Base-by-base conservation (phyloP, 306 rosid species). In the Acacia melanoxylon region DNA sequence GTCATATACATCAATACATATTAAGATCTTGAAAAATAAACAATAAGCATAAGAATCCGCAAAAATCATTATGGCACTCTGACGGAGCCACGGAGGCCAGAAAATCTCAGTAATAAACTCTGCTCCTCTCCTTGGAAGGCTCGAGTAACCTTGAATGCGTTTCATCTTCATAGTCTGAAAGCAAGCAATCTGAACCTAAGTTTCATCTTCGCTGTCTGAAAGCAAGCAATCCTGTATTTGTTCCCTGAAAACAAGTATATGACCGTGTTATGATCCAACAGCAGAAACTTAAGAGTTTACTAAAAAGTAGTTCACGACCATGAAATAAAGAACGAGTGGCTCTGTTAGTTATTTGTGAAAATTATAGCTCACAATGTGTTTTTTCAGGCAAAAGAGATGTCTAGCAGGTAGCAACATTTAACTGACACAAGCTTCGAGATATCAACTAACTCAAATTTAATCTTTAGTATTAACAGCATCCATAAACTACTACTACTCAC, bases 161-260 rank as follows among this genome's bases (percentile, higher is more conserved):
- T 80, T 93, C 93, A 68, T 83, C 92, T 86, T 91, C 95, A 75
- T 80, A 69, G 78, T 95, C 94, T 25, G 95, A 90, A 77, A 95
- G n/a, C 25, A 51, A 65, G 35, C 67, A 61, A 11, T 61, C 67
- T 61, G 33, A 49, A 65, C 61, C 83, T 86, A 90, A 8, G 86
- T 84, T 83, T 93, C 94, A 68, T 83, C 93, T 86, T 93, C 94
- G 70, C 83, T 72, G 78, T 95, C 94, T 31, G 94, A 90, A 72
- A 95, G 92, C 83, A 95, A 83, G 83, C 88, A 95, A 83, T 93
- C 98, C 88, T 90, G 91, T 80, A 95, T 87, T 87, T 95, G 93
- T 65, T 91, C 94, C 89, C 98, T 95, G 97, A 77, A 90, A 85
- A 75, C 37, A 81, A 82, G 19, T 89, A 74, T 44, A 75, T n/a